These are phyloP conservation scores for Phytophthora fragariae DNA, from an alignment of 352 stramenopile species.

Conservation along the genomic window DNA sequence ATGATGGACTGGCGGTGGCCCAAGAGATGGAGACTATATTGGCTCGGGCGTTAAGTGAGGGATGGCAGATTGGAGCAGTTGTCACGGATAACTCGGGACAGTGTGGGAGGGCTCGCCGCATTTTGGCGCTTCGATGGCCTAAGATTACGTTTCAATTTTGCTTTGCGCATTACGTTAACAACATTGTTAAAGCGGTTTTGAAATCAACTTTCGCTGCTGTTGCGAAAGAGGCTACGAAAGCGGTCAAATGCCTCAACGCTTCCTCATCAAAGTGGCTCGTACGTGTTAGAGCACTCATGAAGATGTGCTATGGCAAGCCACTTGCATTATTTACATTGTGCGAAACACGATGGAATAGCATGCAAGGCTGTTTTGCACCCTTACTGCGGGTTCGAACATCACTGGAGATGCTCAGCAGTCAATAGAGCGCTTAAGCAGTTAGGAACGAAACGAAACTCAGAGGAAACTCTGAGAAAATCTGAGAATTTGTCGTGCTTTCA, in stretches of 20 bases:
- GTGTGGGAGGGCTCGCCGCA: background rate
- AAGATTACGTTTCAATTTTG: constrained; percentile 6
- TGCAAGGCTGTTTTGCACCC: constrained; percentile 16
- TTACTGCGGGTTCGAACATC: constrained; percentile 9
- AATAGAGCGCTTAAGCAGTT: too few species aligned
- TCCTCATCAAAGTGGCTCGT: constrained; percentile 13
- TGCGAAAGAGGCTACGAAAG: constrained; percentile 2
- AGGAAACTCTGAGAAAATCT: too few species aligned
- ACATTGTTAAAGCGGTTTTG: background rate
- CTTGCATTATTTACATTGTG: constrained; percentile 10
- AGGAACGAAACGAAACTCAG: too few species aligned
- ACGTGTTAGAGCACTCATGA: background rate
- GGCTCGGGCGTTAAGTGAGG: background rate
- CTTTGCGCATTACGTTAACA: constrained; percentile 1
- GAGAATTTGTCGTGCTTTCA: too few species aligned
- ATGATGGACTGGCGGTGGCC: background rate
- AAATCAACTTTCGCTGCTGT: background rate
- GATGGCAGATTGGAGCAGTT: constrained; percentile 6
- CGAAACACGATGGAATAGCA: constrained; percentile 18
- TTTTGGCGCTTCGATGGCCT: constrained; percentile 2
- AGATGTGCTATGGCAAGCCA: constrained; percentile 13
- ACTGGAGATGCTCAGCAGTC: too few species aligned
- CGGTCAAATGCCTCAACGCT: constrained; percentile 12
- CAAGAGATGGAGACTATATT: constrained; percentile 7
- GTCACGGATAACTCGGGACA: constrained; percentile 10